These are phyloP conservation scores for Pascua guehoae DNA, from an alignment of 1,284 basidiomycete species.

Conservation along the genomic window DNA sequence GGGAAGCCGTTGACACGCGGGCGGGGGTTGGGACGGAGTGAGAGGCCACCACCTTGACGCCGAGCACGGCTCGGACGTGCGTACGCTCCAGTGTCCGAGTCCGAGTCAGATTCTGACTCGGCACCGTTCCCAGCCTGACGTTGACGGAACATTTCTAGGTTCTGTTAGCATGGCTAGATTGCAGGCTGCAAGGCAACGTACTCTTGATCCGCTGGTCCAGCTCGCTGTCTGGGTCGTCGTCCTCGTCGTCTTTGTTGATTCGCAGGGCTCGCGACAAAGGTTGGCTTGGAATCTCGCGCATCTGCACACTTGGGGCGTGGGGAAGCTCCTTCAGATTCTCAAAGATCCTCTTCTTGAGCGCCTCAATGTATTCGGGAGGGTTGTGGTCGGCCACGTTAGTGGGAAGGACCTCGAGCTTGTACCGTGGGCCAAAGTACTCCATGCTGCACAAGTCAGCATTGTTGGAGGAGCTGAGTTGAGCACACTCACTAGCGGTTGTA, in stretches of 20 bases:
- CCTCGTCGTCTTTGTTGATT: conserved; percentile 37
- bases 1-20: conserved; percentile 21
- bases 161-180: neutral
- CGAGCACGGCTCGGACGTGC: conserved; percentile 21
- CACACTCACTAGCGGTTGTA: conserved; percentile 74
- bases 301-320: conserved; percentile 79
- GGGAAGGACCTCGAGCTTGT: conserved; percentile 81
- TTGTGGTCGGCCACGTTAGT: conserved; percentile 97
- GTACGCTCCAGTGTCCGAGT: conserved; percentile 25
- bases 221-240: conserved; percentile 48
- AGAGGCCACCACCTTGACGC: conserved; percentile 23
- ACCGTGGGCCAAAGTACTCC: conserved; percentile 96
- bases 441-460: conserved; percentile 51
- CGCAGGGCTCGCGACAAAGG: conserved; percentile 40
- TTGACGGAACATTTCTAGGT: conserved; percentile 23
- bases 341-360: conserved; percentile 68
- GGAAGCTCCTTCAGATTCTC: conserved; percentile 73
- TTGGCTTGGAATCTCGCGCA: conserved; percentile 72
- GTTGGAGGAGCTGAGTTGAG: neutral
- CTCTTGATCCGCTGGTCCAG: conserved; percentile 45
- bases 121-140: conserved; percentile 16
- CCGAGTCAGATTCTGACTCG: conserved; percentile 25
- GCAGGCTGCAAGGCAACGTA: conserved; percentile 17
- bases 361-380: conserved; percentile 74
- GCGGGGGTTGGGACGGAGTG: conserved; percentile 20